Conservation (phyloP, 768 basidiomycete species). For the Mrakia gelida region DNA sequence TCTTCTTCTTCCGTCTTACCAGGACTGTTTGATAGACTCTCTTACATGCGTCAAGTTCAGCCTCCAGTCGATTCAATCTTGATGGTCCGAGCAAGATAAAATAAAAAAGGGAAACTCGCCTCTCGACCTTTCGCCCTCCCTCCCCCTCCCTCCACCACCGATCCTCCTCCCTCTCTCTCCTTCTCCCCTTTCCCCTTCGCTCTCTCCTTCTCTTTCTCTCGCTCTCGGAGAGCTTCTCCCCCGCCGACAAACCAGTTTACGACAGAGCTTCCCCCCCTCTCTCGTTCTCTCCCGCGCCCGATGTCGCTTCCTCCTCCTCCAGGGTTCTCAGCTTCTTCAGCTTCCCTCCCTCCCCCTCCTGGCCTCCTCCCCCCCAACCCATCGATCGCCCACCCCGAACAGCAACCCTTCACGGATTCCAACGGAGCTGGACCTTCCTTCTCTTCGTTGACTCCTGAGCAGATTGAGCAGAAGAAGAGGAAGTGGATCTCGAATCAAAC, state of each 20-base stretch:
- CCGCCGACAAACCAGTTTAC: too few species aligned
- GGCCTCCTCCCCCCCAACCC: slow-evolving; percentile 7
- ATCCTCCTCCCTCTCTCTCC: not conserved
- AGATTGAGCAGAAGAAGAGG: slow-evolving; percentile 83
- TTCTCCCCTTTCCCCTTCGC: not conserved
- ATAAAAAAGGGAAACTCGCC: not conserved
- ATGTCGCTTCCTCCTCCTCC: not conserved
- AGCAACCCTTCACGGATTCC: slow-evolving; percentile 5
- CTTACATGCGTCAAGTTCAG: too few species aligned
- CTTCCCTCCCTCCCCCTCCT: not conserved
- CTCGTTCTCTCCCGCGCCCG: not conserved
- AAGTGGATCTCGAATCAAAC: slow-evolving; percentile 95
- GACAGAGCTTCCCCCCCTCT: not conserved
- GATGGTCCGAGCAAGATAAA: too few species aligned
- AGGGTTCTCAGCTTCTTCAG: not conserved
- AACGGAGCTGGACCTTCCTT: slow-evolving; percentile 29
- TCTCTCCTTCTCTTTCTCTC: not conserved
- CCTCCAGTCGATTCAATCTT: too few species aligned
- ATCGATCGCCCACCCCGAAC: not conserved
- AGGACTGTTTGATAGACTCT: too few species aligned
- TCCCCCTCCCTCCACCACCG: not conserved
- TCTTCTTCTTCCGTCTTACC: too few species aligned
- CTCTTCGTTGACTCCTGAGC: slow-evolving; percentile 54
- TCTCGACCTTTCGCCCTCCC: not conserved
- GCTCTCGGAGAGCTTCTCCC: not conserved